Conservation (phyloP, 2,329 filamentous ascomycete species). For the Fusarium illudens region DNA sequence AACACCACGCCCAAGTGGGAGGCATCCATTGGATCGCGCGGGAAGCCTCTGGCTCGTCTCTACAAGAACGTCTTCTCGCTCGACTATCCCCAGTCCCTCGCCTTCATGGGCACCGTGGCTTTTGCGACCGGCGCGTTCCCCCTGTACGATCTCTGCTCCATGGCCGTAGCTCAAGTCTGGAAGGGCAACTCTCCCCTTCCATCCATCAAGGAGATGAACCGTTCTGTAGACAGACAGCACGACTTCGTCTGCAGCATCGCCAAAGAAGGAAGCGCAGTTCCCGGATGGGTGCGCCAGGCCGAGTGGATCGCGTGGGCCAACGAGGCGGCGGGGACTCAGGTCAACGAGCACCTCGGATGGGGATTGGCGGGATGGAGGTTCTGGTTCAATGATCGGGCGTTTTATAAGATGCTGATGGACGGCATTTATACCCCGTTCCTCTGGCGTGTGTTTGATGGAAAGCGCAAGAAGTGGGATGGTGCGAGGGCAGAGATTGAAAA, state of each 20-base stretch:
- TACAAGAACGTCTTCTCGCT: constrained; percentile 58
- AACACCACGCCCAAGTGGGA: constrained; percentile 35
- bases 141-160: constrained; percentile 54
- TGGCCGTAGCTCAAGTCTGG: constrained; percentile 56
- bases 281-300: constrained; percentile 43
- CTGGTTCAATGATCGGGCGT: constrained; percentile 49
- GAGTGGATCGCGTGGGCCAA: constrained; percentile 54
- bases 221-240: constrained; percentile 47
- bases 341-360: constrained; percentile 53
- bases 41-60: constrained; percentile 46
- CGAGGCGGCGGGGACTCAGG: constrained; percentile 52
- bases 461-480: constrained; percentile 51
- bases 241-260: constrained; percentile 44
- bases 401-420: constrained; percentile 51
- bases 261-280: constrained; percentile 37
- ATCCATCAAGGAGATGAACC: constrained; percentile 47
- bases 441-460: constrained; percentile 53
- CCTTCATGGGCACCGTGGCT: constrained; percentile 51
- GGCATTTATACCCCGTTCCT: constrained; percentile 53
- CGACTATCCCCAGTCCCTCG: constrained; percentile 53
- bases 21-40: constrained; percentile 40
- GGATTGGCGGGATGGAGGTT: constrained; percentile 52
- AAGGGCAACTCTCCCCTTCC: constrained; percentile 51
- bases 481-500: constrained; percentile 49
- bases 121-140: constrained; percentile 47